Conservation (phyloP, 306 rosid genomes). For the Morella rubra region DNA sequence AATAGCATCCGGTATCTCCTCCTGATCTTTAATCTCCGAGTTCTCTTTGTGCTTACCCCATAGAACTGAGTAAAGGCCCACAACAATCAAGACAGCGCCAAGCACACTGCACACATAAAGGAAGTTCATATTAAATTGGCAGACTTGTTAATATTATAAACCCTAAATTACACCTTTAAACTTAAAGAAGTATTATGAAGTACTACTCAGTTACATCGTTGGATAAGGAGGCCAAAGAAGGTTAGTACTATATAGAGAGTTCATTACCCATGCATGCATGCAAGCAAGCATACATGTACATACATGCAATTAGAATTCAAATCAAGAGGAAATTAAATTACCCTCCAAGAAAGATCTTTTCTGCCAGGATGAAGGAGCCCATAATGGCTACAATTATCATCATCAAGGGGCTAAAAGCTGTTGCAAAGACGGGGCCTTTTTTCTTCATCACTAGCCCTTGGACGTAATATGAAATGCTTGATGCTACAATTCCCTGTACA, state of each 20-base stretch:
- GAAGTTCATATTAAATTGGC: too few relatives aligned
- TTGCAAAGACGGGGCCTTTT: slow-evolving; percentile 87
- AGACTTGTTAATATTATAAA: too few relatives aligned
- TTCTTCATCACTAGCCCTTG: slow-evolving; percentile 84
- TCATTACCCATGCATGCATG: not conserved
- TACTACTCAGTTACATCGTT: not conserved
- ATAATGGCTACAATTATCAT: slow-evolving; percentile 85
- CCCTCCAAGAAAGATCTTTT: slow-evolving; percentile 82
- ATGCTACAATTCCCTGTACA: slow-evolving; percentile 72
- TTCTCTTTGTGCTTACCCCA: slow-evolving; percentile 92
- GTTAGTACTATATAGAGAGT: too few relatives aligned
- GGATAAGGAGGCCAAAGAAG: not conserved
- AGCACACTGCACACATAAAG: slow-evolving; percentile 49
- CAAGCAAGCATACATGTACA: not conserved
- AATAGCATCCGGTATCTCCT: slow-evolving; percentile 52
- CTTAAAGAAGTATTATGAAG: too few relatives aligned
- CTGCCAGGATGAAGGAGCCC: slow-evolving; percentile 75
- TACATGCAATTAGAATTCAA: slow-evolving; percentile 3
- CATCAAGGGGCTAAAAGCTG: slow-evolving; percentile 94
- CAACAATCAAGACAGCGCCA: slow-evolving; percentile 61
- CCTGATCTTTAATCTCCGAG: slow-evolving; percentile 33
- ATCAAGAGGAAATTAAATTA: slow-evolving; percentile 28
- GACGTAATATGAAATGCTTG: slow-evolving; percentile 73
- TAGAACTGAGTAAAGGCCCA: slow-evolving; percentile 75
- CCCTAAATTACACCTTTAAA: too few relatives aligned